A percentile compares a stretch with the other conserved stretches of the same genome.
Conservation (phyloP, 2,329 filamentous ascomycete species). For the Sporothrix pallida region DNA sequence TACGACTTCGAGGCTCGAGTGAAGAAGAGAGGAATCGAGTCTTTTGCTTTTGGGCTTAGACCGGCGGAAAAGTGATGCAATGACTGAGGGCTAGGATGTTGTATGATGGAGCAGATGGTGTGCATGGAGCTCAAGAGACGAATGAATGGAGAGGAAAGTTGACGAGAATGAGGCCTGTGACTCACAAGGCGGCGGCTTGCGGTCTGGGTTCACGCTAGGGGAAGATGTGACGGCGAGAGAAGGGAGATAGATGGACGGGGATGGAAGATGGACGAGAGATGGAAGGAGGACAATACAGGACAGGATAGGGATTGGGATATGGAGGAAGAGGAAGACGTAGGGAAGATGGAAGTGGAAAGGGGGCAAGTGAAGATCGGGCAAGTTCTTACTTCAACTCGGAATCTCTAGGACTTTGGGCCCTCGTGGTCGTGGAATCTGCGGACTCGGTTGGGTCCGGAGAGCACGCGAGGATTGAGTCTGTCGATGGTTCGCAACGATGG, state of each 20-base stretch:
- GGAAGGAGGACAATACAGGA: not conserved
- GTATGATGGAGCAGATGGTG: constrained; percentile 27
- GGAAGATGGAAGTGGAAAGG: not conserved
- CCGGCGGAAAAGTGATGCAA: constrained; percentile 27
- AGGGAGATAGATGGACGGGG: constrained; percentile 33
- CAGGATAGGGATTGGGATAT: not conserved
- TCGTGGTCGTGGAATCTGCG: not conserved
- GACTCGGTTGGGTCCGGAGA: constrained; percentile 25
- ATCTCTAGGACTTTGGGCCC: constrained; percentile 30
- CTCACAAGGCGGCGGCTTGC: constrained; percentile 29
- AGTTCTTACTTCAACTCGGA: constrained; percentile 28
- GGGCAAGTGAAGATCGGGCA: not conserved
- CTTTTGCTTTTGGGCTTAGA: constrained; percentile 15
- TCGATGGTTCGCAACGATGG: not conserved
- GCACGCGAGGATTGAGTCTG: not conserved
- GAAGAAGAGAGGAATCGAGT: not conserved
- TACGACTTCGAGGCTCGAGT: constrained; percentile 7
- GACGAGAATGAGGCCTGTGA: constrained; percentile 1
- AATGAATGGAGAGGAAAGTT: constrained; percentile 10
- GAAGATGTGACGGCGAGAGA: not conserved
- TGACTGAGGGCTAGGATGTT: constrained; percentile 9
- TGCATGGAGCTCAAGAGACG: constrained; percentile 5
- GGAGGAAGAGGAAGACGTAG: not conserved
- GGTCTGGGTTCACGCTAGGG: constrained; percentile 24
- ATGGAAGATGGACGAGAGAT: constrained; percentile 1